Base-by-base conservation (phyloP, 371 early-diverging fungal species). In the Paraphysoderma sedebokerense region DNA sequence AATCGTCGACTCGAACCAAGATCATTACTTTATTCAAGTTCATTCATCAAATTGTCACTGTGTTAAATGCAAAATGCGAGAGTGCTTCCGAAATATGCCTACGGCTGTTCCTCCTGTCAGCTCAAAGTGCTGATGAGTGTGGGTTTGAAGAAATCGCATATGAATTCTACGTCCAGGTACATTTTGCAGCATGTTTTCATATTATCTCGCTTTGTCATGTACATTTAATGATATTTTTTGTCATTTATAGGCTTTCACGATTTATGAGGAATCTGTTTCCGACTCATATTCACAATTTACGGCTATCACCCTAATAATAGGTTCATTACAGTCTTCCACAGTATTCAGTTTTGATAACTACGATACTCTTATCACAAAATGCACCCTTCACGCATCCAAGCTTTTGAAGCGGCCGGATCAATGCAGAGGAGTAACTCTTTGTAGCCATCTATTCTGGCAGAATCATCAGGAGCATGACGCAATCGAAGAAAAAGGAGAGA, bases 321-420 rank as follows among this genome's bases (percentile, higher is more conserved):
- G 81, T 30, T 76, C 85, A 6, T 67, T 95, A 31, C 42, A 57
- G 17, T 32, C 22, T 32, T 79, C 78, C 50, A 71, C 77, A 1
- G 77, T 79, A 27, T 81, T 92, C 51, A 72, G 72, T 4, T 58
- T 61, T 11, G 91, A 88, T 44, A 86, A 85, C 61, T 88, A 90
- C 58, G 88, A 85, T 56, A 87, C 84, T 27, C 67, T 95, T 44
- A 80, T 77, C 22, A 81, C 86, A 33, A 89, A 88, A 55, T 79
- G 82, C 45, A 81, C 82, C 5, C 67, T 87, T 38, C 85, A 91
- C 57, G 82, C 82, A 32, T 71, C 84, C 36, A 82, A 85, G 50
- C 65, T 93, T 49, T 60, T 96, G 32, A 86, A 85, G 62, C 85
- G 90, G 38, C 79, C 83, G 2, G 96, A 95, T 50, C 93, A 92